phyloP scores from a whole-genome alignment of 2,329 filamentous ascomycete species.

The Aspergillus fructus region DNA sequence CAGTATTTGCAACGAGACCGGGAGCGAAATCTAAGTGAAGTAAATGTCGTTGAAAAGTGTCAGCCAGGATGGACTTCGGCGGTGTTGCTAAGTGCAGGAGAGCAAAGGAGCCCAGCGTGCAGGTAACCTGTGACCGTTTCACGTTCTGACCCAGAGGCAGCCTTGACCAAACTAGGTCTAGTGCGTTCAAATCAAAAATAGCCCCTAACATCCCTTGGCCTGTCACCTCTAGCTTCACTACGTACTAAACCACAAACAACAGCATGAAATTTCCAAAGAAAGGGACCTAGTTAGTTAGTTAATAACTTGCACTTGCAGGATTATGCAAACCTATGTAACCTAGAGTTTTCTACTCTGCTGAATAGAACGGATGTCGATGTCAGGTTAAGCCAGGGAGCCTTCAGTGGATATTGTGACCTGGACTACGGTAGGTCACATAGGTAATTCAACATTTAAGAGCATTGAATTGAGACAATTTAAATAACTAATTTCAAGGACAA shows the following conservation, averaged over 20 bases:
- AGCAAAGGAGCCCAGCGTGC: constrained; percentile 30
- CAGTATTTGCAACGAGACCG: constrained; percentile 8
- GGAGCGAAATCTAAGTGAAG: constrained; percentile 13
- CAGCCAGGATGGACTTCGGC: constrained; percentile 22
- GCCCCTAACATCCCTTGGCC: background rate
- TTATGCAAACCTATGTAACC: background rate
- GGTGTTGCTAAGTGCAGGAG: constrained; percentile 30
- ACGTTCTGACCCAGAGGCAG: constrained; percentile 15
- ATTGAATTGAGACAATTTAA: background rate
- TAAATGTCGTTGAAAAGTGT: constrained; percentile 19
- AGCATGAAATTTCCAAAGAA: background rate
- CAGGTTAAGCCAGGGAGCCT: background rate
- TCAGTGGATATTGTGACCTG: background rate
- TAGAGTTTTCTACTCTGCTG: background rate
- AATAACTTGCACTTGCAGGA: background rate
- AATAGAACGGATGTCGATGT: background rate
- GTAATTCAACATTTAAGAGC: background rate
- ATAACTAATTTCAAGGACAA: background rate
- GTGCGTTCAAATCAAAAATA: constrained; percentile 13
- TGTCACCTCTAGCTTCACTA: background rate
- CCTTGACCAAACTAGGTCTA: constrained; percentile 16
- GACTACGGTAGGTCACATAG: background rate
- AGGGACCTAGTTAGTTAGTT: background rate
- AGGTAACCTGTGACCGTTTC: constrained; percentile 25
- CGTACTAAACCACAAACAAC: background rate